A percentile compares a stretch with the other conserved stretches of the same genome.
These are phyloP conservation scores for Capniomyces stellatus DNA, from an alignment of 371 early-diverging fungal species.

Conservation along the genomic window DNA sequence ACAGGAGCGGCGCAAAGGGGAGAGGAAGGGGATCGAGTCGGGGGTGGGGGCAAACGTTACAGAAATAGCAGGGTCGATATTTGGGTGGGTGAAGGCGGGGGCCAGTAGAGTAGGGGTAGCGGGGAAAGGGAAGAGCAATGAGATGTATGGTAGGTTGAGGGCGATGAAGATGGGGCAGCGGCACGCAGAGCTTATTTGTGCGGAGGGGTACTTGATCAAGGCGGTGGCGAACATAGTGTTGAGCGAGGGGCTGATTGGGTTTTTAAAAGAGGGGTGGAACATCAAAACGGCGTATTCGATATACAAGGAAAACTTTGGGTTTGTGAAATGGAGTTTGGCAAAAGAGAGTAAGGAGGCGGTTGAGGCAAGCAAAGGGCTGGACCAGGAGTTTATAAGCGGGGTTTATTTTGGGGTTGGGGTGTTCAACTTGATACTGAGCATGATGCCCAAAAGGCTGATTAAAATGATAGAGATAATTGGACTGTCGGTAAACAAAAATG, in stretches of 20 bases:
- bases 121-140: constrained; percentile 10
- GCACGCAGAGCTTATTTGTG: constrained; percentile 56
- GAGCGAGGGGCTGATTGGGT: constrained; percentile 47
- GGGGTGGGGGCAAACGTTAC: constrained; percentile 4
- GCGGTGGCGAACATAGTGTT: constrained; percentile 43
- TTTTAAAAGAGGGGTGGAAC: constrained; percentile 51
- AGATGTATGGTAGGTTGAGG: constrained; percentile 26
- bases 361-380: constrained; percentile 23
- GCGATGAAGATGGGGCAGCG: constrained; percentile 39
- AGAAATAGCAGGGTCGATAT: constrained; percentile 1
- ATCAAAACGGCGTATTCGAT: constrained; percentile 43
- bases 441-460: constrained; percentile 39
- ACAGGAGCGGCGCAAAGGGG: constrained; percentile 26
- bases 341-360: constrained; percentile 12
- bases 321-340: constrained; percentile 23
- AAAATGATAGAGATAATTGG: constrained; percentile 52
- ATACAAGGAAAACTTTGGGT: constrained; percentile 37
- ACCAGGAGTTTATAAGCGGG: constrained; percentile 53
- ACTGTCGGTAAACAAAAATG: constrained; percentile 41
- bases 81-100: constrained; percentile 15
- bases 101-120: constrained; percentile 12
- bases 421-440: constrained; percentile 42
- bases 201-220: constrained; percentile 46
- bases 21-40: constrained; percentile 2
- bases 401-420: constrained; percentile 47